Evolutionary conservation across 106 monocot species (phyloP).

Genomic region (Acorus gramineus): DNA sequence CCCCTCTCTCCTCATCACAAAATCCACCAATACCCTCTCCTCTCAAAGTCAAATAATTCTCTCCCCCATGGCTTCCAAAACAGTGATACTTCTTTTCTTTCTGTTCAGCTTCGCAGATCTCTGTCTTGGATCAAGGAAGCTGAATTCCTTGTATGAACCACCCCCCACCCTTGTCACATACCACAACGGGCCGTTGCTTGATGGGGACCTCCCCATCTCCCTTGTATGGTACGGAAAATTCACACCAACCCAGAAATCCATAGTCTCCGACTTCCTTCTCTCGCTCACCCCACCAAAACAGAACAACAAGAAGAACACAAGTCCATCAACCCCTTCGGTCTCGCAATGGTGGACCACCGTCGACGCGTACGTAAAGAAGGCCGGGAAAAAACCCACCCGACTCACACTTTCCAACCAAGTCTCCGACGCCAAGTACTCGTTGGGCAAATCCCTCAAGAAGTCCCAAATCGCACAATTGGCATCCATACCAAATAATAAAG

Average conservation of each 20-base stretch:
- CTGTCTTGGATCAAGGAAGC: neutral
- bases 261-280: constrained; percentile 14
- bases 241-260: constrained; percentile 12
- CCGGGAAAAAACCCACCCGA: neutral
- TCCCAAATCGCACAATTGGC: too few relatives aligned
- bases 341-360: neutral
- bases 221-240: constrained; percentile 27
- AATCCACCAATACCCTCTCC: too few relatives aligned
- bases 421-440: constrained; percentile 1
- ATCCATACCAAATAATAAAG: too few relatives aligned
- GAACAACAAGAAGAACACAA: too few relatives aligned
- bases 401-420: constrained; percentile 3
- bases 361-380: neutral
- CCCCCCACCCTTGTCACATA: constrained; percentile 1
- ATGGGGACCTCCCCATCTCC: constrained; percentile 16
- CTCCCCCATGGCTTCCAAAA: too few relatives aligned
- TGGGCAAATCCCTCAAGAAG: constrained; percentile 7
- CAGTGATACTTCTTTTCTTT: neutral
- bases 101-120: neutral
- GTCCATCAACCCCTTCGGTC: too few relatives aligned
- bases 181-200: constrained; percentile 23
- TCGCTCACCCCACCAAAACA: neutral
- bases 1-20: too few relatives aligned
- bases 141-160: constrained; percentile 7
- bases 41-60: too few relatives aligned